These are phyloP conservation scores for Alectoria sarmentosa DNA, from an alignment of 495 filamentous ascomycete species.

Conservation along the genomic window DNA sequence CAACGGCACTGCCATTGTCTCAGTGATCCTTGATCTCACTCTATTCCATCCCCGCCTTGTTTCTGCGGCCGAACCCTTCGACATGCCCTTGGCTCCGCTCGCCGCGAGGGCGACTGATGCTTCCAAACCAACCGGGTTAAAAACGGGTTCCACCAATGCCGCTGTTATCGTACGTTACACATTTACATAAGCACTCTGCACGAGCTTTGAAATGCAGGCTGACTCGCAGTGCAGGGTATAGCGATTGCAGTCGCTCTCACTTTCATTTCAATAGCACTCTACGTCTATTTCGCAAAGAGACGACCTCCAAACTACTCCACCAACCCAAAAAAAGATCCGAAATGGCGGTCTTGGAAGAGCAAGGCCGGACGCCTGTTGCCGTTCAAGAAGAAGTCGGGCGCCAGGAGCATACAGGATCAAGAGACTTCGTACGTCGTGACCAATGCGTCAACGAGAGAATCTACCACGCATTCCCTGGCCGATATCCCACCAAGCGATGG, in stretches of 20 bases:
- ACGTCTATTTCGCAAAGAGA: constrained; percentile 20
- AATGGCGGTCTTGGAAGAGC: constrained; percentile 16
- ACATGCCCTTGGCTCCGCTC: constrained; percentile 12
- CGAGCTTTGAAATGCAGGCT: background rate
- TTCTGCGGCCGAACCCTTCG: constrained; percentile 3
- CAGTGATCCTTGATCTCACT: no score
- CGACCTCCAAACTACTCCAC: constrained; percentile 19
- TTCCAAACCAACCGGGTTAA: constrained; percentile 7
- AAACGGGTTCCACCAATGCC: constrained; percentile 16
- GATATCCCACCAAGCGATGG: constrained; percentile 26
- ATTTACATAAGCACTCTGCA: background rate
- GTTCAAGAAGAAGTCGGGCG: constrained; percentile 4
- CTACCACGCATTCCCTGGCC: constrained; percentile 25
- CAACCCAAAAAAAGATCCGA: constrained; percentile 4
- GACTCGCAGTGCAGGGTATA: constrained; percentile 12
- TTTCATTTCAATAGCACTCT: constrained; percentile 19
- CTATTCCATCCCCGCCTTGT: background rate
- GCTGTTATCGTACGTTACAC: constrained; percentile 16
- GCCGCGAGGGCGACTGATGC: constrained; percentile 14
- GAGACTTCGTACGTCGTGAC: constrained; percentile 25
- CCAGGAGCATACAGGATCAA: constrained; percentile 19
- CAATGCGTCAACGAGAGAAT: constrained; percentile 29
- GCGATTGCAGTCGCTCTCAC: constrained; percentile 17
- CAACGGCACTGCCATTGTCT: background rate
- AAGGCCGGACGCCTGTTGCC: constrained; percentile 13